These are phyloP conservation scores for Salix koriyanagi DNA, from an alignment of 345 rosid genomes.

Conservation along the genomic window DNA sequence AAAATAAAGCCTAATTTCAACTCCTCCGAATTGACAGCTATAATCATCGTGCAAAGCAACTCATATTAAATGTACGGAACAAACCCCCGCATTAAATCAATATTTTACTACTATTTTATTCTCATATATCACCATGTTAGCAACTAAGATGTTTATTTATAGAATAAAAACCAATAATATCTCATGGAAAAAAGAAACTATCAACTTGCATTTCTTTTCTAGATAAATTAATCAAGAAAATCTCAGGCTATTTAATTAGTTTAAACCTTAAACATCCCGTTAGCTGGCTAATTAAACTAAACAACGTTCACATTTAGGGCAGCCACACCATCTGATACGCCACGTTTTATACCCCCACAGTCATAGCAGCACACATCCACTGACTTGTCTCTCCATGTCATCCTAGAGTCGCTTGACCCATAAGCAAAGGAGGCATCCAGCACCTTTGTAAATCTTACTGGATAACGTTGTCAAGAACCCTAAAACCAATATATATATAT, in stretches of 20 bases:
- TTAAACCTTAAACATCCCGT: not conserved
- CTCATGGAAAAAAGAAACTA: not conserved
- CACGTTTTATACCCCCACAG: not conserved
- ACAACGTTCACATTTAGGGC: not conserved
- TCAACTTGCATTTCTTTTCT: not conserved
- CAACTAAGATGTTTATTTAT: not conserved
- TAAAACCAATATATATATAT: not conserved
- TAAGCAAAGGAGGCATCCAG: not conserved
- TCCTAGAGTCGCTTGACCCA: slow-evolving; percentile 1
- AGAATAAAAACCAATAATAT: not conserved
- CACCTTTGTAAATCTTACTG: not conserved
- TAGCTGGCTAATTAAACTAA: not conserved
- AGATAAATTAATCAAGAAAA: not conserved
- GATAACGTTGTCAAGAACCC: not conserved
- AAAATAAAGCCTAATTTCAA: no score
- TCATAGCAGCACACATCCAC: not conserved
- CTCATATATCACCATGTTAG: not conserved
- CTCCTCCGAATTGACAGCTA: no score
- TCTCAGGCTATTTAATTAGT: not conserved
- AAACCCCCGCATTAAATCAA: not conserved
- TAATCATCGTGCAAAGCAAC: no score
- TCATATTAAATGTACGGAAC: no score
- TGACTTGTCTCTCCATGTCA: not conserved
- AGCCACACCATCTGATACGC: not conserved
- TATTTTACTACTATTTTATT: not conserved